These are phyloP conservation scores for Aureobasidium sp. DNA, from an alignment of 2,329 filamentous ascomycete genomes.

Conservation along the genomic window DNA sequence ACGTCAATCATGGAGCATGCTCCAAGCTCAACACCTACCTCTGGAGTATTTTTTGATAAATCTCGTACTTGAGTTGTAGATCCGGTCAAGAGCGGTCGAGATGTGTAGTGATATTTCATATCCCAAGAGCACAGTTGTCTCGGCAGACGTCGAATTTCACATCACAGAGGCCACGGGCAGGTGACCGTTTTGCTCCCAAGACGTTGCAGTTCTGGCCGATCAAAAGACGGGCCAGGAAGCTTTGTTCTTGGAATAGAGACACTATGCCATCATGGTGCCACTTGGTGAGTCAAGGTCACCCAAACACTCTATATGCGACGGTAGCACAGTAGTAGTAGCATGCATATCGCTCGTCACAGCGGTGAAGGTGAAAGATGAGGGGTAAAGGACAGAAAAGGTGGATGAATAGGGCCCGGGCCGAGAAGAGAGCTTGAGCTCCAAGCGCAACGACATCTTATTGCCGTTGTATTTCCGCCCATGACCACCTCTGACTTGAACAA, in stretches of 20 bases:
- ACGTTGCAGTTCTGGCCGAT: slow-evolving; percentile 1
- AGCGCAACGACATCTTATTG: background rate
- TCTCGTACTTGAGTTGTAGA: background rate
- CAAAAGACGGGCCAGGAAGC: background rate
- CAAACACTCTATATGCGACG: background rate
- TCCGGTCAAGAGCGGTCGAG: slow-evolving; percentile 2
- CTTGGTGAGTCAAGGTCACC: background rate
- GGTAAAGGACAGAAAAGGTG: background rate
- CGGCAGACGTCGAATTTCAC: background rate
- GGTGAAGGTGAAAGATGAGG: background rate
- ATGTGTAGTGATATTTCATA: background rate
- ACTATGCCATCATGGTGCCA: background rate
- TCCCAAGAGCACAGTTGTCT: background rate
- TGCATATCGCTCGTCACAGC: background rate
- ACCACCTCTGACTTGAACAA: background rate
- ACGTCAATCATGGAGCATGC: background rate
- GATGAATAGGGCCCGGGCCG: background rate
- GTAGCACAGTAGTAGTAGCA: background rate
- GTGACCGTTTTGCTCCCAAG: background rate
- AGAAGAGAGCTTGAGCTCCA: background rate
- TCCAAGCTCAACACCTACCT: background rate
- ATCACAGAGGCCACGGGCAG: background rate
- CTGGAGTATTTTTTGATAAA: background rate
- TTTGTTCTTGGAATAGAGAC: background rate
- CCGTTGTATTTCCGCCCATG: background rate